These are phyloP conservation scores for Delonix regia DNA, from an alignment of 306 rosid species.

Conservation along the genomic window DNA sequence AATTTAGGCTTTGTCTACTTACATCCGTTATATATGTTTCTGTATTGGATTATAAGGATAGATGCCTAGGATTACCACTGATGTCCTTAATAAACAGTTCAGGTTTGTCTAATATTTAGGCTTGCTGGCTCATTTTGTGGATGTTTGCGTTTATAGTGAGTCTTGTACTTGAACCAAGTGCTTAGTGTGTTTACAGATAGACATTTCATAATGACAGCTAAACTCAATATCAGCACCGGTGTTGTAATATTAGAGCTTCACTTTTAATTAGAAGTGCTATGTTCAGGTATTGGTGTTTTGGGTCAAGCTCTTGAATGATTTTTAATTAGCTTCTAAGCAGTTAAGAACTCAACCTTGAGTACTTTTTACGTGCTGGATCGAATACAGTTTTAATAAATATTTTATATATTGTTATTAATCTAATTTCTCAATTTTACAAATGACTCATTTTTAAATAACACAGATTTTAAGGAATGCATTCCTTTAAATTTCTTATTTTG, in stretches of 20 bases:
- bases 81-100: constrained; percentile 26
- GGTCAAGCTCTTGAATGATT: no score
- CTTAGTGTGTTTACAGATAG: background rate
- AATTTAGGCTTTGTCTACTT: constrained; percentile 22
- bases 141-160: background rate
- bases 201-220: background rate
- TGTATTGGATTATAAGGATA: constrained; percentile 17
- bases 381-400: no score
- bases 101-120: constrained; percentile 2
- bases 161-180: background rate
- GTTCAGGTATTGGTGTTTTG: no score
- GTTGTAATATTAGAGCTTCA: background rate
- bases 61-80: constrained; percentile 19
- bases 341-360: background rate
- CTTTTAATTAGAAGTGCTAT: constrained; percentile 31
- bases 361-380: background rate
- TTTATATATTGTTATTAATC: no score
- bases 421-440: no score
- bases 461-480: no score
- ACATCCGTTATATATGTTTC: constrained; percentile 10
- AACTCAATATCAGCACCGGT: background rate
- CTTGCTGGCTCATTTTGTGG: background rate
- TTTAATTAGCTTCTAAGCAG: no score
- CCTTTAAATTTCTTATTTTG: no score
- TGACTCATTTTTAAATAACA: no score